Base-by-base conservation (phyloP, 2,329 filamentous ascomycete species). In the Ascochyta fabae region DNA sequence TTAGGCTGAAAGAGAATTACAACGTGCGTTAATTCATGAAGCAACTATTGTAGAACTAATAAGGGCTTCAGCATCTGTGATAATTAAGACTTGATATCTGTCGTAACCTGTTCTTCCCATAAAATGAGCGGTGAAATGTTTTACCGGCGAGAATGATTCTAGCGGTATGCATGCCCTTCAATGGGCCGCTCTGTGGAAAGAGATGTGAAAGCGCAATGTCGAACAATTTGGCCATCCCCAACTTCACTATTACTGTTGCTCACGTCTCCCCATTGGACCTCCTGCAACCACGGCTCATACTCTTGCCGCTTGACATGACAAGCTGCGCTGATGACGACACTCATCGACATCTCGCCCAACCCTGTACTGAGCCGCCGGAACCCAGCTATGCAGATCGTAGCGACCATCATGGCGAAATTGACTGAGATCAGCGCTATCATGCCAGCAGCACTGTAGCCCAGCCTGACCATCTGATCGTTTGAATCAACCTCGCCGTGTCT, bases 331-430 rank as follows among this genome's bases (percentile, higher is more conserved):
- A 70, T 70, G 5, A 65, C 62, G 4, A 60, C 56, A 43, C 66
- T 93, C 33, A 87, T 89, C 76, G 80, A 92, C 60, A 90, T 88
- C 36, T 90, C 92, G 58, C 82, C 92, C n/a, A 90, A 88, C 7
- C 38, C 56, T 10, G 81, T 92, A 13, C 89, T 88, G 2, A 88
- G 89, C 3, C 88, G 88, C 0, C 92, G 91, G 75, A 90, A 90
- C 29, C 80, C 80, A 71, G 87, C 59, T 26, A 68, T 42, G 34
- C 50, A 56, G n/a, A 66, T 38, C 7, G 59, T 59, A n/a, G 48
- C 36, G 1, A 64, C 44, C 34, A 61, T 58, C 48, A 64, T 35
- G 1, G 39, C 54, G 23, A 57, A 27, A 19, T 56, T 50, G 8
- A 68, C 50, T 2, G 55, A 41, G n/a, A 64, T 61, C 10, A 63